Conservation (phyloP, 179 eudicot species). For the Spergularia azorica region DNA sequence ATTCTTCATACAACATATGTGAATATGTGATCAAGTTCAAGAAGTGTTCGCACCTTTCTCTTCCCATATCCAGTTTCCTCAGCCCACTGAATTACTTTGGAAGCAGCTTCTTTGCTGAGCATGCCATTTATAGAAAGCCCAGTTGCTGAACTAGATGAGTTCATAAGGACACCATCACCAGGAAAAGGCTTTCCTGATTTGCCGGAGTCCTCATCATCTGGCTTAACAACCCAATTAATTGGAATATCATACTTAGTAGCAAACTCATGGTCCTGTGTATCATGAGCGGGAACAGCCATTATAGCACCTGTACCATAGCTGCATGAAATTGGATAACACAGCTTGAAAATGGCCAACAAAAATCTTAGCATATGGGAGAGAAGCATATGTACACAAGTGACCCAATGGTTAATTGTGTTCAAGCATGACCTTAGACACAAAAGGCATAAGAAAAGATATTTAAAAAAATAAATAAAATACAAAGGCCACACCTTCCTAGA, state of each 20-base stretch:
- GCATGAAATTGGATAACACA: constrained; percentile 24
- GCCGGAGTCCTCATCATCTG: constrained; percentile 50
- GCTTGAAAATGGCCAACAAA: constrained; percentile 6
- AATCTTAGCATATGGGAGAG: constrained; percentile 6
- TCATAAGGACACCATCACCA: constrained; percentile 64
- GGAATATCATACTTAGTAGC: constrained; percentile 77
- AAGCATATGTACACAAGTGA: background rate
- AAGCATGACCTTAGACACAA: background rate
- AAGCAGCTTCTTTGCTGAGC: constrained; percentile 67
- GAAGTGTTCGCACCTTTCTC: constrained; percentile 51
- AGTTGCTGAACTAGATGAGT: constrained; percentile 67
- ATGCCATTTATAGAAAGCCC: constrained; percentile 90
- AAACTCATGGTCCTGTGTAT: constrained; percentile 88
- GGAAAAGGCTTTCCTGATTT: constrained; percentile 52
- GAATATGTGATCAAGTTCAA: constrained; percentile 7
- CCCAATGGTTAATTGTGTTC: constrained; percentile 9
- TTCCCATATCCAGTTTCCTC: constrained; percentile 78
- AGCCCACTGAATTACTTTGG: constrained; percentile 77
- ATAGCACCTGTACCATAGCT: constrained; percentile 99
- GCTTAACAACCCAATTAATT: constrained; percentile 63
- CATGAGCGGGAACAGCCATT: constrained; percentile 99
- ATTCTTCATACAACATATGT: background rate
- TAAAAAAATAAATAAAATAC: background rate
- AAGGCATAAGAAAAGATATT: too few relatives aligned
- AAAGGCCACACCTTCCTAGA: constrained; percentile 66